Evolutionary conservation across 129 eudicot species (phyloP).

Genomic region (Saussurea involucrata): DNA sequence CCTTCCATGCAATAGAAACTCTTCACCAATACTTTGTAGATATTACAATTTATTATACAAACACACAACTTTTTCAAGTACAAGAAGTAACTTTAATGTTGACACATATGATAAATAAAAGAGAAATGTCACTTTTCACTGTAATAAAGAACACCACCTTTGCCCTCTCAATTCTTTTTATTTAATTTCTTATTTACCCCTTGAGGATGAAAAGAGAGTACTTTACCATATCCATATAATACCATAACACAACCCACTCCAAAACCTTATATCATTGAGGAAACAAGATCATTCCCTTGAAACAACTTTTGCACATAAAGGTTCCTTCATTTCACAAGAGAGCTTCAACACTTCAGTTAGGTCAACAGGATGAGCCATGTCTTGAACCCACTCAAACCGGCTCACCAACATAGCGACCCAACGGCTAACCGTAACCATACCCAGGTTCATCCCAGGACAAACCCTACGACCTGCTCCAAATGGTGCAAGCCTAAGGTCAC

Average conservation of each 20-base stretch:
- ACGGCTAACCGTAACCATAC: conserved; percentile 42
- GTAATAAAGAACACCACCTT: background rate
- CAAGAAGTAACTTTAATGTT: background rate
- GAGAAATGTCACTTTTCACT: background rate
- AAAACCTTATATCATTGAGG: conserved; percentile 9
- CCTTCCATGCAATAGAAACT: background rate
- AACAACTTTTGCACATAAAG: conserved; percentile 39
- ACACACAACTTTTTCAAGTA: background rate
- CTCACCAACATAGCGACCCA: conserved; percentile 62
- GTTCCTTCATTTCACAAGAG: conserved; percentile 63
- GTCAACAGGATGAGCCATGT: conserved; percentile 36
- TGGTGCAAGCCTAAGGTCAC: conserved; percentile 64
- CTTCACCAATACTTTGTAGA: background rate
- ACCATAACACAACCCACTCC: background rate
- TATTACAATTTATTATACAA: background rate
- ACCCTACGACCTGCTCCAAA: conserved; percentile 69
- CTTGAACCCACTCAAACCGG: conserved; percentile 35
- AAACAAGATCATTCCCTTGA: conserved; percentile 22
- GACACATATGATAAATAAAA: background rate
- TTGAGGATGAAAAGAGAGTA: conserved; percentile 27
- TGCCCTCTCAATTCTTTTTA: conserved; percentile 26
- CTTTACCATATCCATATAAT: background rate
- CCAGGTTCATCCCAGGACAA: conserved; percentile 65
- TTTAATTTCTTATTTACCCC: conserved; percentile 9
- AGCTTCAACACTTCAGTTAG: conserved; percentile 52